Base-by-base conservation (phyloP, 495 filamentous ascomycete genomes). In the Aspergillus bertholletiae region DNA sequence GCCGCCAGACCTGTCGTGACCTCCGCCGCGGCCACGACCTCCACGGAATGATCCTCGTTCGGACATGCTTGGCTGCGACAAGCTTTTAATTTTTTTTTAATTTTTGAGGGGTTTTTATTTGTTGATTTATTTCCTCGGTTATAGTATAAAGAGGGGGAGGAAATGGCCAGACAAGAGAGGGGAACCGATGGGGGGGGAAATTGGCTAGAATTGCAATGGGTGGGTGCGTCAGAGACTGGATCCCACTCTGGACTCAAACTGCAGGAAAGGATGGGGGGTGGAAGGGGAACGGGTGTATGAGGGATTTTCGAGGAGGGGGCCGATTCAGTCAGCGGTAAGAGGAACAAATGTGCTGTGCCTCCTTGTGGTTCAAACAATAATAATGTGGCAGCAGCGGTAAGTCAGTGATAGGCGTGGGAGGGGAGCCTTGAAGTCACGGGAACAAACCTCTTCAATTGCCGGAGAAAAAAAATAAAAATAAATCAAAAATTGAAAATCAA, bases 1-100 rank as follows among this genome's bases (percentile, higher is more conserved):
- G 49, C 72, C 69, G 48, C 72, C 71, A 32, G 74, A 67, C 32
- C 75, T 67, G 51, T 64, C 62, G 34, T 65, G 58, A 28, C 65
- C 65, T 58, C 73, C 74, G 55, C 73, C 72, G 51, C 75, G 73
- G 49, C 80, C 73, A 51, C 76, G 70, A 56, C 77, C 73, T 12
- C 83, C 84, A 57, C 84, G 81, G 73, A 84, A 83, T 44, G 77
- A 75, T 51, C 80, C 84, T 80, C 86, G 78, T 71, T 89, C 87
- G 58, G 87, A 84, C 86, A 89, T 88, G 56, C 55, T 56, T 60
- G 59, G 57, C 60, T 57, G 32, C 22, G 43, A 49, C 35, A 30
- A 39, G 46, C 28, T 21, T 52, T 44, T 28, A 13, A 23, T 43
- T 11, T 18, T 7, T 46, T 46, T 15, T 2, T 47, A n/a, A 24